These are phyloP conservation scores for Podospora didyma DNA, from an alignment of 495 filamentous ascomycete genomes.

Conservation along the genomic window DNA sequence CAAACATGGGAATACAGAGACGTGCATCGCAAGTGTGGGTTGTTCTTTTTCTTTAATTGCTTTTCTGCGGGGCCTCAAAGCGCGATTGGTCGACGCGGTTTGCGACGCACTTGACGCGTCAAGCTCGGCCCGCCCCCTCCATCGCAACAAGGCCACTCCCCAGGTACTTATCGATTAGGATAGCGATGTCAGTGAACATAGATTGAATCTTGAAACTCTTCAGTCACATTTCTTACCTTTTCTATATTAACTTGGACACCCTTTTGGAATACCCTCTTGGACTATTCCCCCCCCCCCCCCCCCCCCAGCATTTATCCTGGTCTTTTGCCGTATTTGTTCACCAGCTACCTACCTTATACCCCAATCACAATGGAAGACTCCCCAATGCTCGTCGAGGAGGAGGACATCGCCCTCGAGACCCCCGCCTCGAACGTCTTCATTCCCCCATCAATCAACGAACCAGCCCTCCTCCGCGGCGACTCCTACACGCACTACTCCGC, in stretches of 20 bases:
- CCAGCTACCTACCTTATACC: neutral
- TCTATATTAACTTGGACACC: no score
- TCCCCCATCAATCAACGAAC: slow-evolving; percentile 68
- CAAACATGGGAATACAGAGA: neutral
- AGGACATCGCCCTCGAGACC: slow-evolving; percentile 51
- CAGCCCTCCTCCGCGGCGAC: slow-evolving; percentile 60
- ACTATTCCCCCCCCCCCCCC: no score
- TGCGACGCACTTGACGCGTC: neutral
- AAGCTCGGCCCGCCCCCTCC: neutral
- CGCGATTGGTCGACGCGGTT: slow-evolving; percentile 13
- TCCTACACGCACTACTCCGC: slow-evolving; percentile 85
- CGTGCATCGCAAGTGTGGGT: neutral
- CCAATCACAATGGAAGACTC: slow-evolving; percentile 41
- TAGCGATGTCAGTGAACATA: no score
- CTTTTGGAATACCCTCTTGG: no score
- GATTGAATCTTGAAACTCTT: no score
- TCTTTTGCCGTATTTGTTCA: neutral
- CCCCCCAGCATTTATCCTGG: neutral
- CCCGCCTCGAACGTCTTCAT: slow-evolving; percentile 61
- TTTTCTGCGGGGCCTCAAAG: neutral
- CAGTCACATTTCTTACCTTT: no score
- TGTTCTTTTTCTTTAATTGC: neutral
- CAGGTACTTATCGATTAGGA: no score
- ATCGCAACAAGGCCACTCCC: no score
- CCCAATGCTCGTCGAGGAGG: slow-evolving; percentile 28